These are phyloP conservation scores for Lunularia cruciata DNA, from an alignment of 225 moss, liverwort and hornwort species.

Conservation along the genomic window DNA sequence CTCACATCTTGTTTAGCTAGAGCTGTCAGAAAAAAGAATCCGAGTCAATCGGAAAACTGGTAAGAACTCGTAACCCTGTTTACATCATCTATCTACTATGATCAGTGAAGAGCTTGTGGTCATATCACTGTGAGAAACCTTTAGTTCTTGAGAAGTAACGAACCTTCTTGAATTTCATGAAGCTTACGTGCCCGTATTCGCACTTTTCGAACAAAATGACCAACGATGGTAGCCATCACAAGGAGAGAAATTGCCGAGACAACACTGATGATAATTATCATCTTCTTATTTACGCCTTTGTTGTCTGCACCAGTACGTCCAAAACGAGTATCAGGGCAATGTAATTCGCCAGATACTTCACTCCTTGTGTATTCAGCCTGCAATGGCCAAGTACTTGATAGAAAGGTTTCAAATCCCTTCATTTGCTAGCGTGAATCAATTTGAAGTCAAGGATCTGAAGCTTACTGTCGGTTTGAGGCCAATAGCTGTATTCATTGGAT, in stretches of 20 bases:
- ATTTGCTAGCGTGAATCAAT: too few species aligned
- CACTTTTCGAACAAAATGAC: not conserved
- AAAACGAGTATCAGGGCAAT: too few species aligned
- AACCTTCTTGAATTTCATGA: constrained; percentile 11
- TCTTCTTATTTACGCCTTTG: not conserved
- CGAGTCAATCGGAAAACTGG: too few species aligned
- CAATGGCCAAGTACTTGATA: not conserved
- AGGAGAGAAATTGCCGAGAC: not conserved
- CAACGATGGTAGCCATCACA: not conserved
- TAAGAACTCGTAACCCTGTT: too few species aligned
- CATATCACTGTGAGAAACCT: not conserved
- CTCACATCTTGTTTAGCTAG: constrained; percentile 35
- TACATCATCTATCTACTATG: not conserved
- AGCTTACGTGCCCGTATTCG: not conserved
- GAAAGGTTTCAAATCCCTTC: too few species aligned
- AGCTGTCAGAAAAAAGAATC: not conserved
- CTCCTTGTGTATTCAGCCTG: not conserved
- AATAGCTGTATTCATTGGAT: not conserved
- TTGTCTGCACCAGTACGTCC: too few species aligned
- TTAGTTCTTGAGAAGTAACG: not conserved
- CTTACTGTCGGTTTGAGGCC: not conserved
- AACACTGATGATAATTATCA: not conserved
- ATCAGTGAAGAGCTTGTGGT: too few species aligned
- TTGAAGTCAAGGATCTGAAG: not conserved
- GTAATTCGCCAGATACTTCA: too few species aligned